Conservation (phyloP, 2,329 filamentous ascomycete genomes). For the Hypoxylon sp. region DNA sequence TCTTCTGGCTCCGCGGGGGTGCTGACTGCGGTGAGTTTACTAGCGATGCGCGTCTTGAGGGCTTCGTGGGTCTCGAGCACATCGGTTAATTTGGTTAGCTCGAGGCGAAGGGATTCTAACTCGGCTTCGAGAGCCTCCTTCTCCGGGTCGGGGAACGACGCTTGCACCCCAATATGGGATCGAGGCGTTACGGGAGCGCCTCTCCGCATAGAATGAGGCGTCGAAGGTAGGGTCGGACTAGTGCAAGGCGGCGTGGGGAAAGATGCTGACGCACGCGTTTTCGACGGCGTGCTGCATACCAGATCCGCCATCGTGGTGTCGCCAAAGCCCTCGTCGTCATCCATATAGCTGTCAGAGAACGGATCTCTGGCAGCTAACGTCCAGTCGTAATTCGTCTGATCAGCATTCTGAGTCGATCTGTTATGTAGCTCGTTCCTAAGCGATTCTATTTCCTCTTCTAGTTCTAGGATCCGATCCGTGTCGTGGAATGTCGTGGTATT, state of each 20-base stretch:
- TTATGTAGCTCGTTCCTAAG: conserved; percentile 53
- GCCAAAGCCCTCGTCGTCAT: conserved; percentile 60
- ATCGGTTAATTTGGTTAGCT: conserved; percentile 63
- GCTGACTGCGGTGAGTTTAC: conserved; percentile 45
- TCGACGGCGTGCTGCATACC: conserved; percentile 66
- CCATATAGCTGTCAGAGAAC: conserved; percentile 62
- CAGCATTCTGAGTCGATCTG: conserved; percentile 27
- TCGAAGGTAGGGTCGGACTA: conserved; percentile 57
- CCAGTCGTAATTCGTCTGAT: conserved; percentile 62
- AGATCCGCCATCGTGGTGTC: conserved; percentile 67
- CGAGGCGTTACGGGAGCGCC: conserved; percentile 45
- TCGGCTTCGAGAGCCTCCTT: conserved; percentile 63
- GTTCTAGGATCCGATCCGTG: conserved; percentile 57
- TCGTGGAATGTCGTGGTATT: conserved; percentile 66
- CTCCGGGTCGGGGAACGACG: conserved; percentile 59
- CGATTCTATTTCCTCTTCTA: conserved; percentile 56
- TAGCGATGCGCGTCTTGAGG: conserved; percentile 56
- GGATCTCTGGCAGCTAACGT: conserved; percentile 65
- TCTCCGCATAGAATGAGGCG: conserved; percentile 57
- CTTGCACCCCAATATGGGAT: conserved; percentile 59
- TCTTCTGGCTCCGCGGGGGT: conserved; percentile 18
- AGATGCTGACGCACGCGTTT: conserved; percentile 56
- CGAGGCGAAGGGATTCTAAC: conserved; percentile 63
- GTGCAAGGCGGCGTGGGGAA: conserved; percentile 71
- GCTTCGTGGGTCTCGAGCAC: conserved; percentile 64